Base-by-base conservation (phyloP, 805 yeast species). In the Candida stauntonica region DNA sequence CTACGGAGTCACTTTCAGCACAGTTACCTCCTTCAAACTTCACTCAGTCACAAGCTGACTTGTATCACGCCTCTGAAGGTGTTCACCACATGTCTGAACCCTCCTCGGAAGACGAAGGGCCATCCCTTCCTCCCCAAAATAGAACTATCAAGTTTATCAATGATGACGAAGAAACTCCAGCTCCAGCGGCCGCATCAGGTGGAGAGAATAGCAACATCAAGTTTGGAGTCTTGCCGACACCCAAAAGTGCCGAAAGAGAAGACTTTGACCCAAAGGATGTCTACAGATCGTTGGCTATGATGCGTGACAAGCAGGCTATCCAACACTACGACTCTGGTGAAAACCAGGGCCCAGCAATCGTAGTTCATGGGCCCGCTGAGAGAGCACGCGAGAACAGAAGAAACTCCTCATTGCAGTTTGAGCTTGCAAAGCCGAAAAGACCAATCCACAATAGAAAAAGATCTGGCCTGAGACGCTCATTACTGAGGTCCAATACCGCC, bases 181-280 rank as follows among this genome's bases (percentile, higher is more conserved):
- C 32, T n/a, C 15, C 30, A 31, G 9, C 23, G 15, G 24, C 7
- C 16, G 26, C 8, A 6, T 7, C 30, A 26, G 24, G 12, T 21
- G 12, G 24, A 21, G n/a, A 13, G 11, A 7, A 12, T 7, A 7
- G 18, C 17, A 44, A 44, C 15, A 54, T 54, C 36, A 50, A 41
- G 30, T 54, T 55, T 39, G 55, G 42, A 12, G 51, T 48, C 5
- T 21, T 49, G 8, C 59, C 58, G 5, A 50, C 58, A 54, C 41
- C 45, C 5, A 54, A 16, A 2, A 28, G 19, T 8, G 50, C 54
- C 3, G 55, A 55, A 33, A 44, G 50, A 44, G 65, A 62, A n/a
- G 75, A 79, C 17, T 65, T 85, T 11, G 80, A 82, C 24, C 95
- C 96, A 2, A 75, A 82, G 34, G 96, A 89, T 54, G 81, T 88